Evolutionary conservation across 176 grass and related monocot genomes (phyloP).

Genomic region (Musa troglodytarum): DNA sequence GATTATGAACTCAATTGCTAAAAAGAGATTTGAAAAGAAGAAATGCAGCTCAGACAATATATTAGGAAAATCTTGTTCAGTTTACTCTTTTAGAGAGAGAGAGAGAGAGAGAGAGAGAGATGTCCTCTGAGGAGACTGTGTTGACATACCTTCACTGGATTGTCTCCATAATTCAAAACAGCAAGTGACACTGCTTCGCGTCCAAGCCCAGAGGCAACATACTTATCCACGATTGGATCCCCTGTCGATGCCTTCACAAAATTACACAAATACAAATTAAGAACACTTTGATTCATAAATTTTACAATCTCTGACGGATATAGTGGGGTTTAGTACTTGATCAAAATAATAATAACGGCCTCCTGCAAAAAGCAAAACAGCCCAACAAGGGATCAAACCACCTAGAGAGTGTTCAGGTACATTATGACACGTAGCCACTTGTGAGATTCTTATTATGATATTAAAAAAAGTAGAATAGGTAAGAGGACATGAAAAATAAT

Average conservation of each 20-base stretch:
- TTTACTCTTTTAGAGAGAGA: too few relatives aligned
- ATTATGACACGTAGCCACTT: not conserved
- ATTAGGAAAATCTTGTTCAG: not conserved
- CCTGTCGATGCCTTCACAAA: not conserved
- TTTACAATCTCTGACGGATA: not conserved
- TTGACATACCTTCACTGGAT: not conserved
- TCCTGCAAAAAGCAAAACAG: not conserved
- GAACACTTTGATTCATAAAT: not conserved
- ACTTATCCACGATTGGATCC: slow-evolving; percentile 9
- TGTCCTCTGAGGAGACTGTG: not conserved
- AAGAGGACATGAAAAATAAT: not conserved
- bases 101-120: too few relatives aligned
- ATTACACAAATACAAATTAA: not conserved
- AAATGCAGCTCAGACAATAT: not conserved
- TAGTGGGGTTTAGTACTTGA: not conserved
- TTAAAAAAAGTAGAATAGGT: not conserved
- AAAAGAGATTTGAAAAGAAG: too few relatives aligned
- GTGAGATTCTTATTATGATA: not conserved
- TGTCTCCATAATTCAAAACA: slow-evolving; percentile 14
- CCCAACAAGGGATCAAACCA: not conserved
- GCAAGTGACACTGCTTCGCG: slow-evolving; percentile 8
- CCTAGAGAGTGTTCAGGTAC: not conserved
- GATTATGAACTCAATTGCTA: too few relatives aligned
- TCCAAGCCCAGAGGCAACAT: slow-evolving; percentile 11
- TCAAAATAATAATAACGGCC: not conserved